These are phyloP conservation scores for Porcisia hertigi DNA, from an alignment of 208 protist genomes.

Conservation along the genomic window DNA sequence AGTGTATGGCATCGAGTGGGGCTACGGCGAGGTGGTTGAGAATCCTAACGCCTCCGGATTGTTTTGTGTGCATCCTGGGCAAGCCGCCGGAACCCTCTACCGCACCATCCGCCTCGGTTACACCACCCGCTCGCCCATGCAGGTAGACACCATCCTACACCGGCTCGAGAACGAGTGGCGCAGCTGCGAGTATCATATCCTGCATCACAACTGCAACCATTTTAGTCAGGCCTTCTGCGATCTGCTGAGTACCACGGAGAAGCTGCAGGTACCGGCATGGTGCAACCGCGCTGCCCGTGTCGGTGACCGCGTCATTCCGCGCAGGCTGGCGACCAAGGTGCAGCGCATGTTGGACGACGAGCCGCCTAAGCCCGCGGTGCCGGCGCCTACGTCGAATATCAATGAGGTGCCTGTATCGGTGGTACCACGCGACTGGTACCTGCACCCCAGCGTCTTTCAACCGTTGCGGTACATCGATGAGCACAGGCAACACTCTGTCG, in stretches of 20 bases:
- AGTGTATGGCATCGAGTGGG: conserved; percentile 91
- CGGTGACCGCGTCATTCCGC: conserved; percentile 67
- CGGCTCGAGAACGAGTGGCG: conserved; percentile 88
- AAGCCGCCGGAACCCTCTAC: conserved; percentile 69
- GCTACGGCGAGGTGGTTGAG: conserved; percentile 83
- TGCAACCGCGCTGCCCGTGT: conserved; percentile 88
- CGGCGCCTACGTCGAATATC: conserved; percentile 23
- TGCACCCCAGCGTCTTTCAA: conserved; percentile 65
- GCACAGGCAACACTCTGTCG: neutral
- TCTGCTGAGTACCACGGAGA: conserved; percentile 73
- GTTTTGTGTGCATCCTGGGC: conserved; percentile 76
- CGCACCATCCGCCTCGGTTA: conserved; percentile 69
- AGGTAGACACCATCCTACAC: conserved; percentile 88
- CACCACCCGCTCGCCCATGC: conserved; percentile 76
- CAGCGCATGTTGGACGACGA: conserved; percentile 78
- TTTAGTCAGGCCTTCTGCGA: conserved; percentile 85
- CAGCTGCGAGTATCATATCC: conserved; percentile 87
- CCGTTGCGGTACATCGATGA: conserved; percentile 45
- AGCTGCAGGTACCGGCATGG: conserved; percentile 77
- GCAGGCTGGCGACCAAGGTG: conserved; percentile 68
- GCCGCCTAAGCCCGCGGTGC: conserved; percentile 51
- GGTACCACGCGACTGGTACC: conserved; percentile 75
- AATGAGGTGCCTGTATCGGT: conserved; percentile 73
- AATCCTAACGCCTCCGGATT: conserved; percentile 67
- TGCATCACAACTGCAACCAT: conserved; percentile 93